Evolutionary conservation across 2,329 filamentous ascomycete species (phyloP).

Genomic region (Arachnopeziza araneosa): DNA sequence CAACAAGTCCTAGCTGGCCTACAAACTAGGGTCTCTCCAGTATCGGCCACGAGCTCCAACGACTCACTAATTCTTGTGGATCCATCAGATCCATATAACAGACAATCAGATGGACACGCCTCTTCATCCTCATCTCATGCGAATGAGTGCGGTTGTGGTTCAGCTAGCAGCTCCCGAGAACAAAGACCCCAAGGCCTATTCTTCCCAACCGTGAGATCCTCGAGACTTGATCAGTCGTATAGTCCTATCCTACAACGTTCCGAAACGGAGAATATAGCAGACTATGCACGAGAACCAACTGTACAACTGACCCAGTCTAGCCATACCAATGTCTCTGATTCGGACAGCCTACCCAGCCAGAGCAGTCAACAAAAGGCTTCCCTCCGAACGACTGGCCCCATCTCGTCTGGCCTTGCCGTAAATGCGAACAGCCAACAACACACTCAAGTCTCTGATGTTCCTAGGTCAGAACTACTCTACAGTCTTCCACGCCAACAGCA

Average conservation of each 20-base stretch:
- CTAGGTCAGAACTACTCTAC: background rate
- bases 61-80: conserved; percentile 2
- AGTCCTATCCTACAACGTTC: background rate
- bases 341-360: no score
- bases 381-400: no score
- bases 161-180: background rate
- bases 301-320: background rate
- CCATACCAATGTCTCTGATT: background rate
- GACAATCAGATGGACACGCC: background rate
- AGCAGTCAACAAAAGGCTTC: no score
- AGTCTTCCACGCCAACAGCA: background rate
- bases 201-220: background rate
- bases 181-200: background rate
- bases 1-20: background rate
- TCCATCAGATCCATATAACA: conserved; percentile 4
- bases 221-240: background rate
- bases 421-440: no score
- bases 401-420: no score
- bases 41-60: background rate
- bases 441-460: background rate
- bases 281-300: background rate
- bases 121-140: background rate
- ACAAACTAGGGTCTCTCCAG: background rate
- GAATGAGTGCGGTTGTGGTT: background rate
- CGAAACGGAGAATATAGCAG: background rate